Conservation (phyloP, 2,329 filamentous ascomycete genomes). For the Parastagonospora nodorum region DNA sequence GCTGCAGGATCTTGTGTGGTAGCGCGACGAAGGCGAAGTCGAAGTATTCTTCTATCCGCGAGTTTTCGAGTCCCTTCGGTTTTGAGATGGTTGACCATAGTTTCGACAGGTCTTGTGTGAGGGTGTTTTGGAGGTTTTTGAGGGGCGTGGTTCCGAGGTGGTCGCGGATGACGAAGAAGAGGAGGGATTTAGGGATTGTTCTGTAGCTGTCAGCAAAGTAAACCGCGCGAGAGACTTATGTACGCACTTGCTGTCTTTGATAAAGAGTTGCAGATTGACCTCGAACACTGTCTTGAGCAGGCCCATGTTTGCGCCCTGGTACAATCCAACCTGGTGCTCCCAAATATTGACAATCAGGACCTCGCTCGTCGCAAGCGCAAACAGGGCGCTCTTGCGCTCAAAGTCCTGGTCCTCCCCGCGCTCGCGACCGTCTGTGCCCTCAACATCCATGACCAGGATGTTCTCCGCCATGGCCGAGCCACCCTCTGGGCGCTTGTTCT, state of each 20-base stretch:
- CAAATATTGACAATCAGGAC: constrained; percentile 98
- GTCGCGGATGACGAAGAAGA: constrained; percentile 99
- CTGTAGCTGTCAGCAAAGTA: constrained; percentile 53
- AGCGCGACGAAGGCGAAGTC: constrained; percentile 96
- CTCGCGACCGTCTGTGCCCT: constrained; percentile 95
- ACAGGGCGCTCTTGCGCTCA: constrained; percentile 96
- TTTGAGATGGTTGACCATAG: constrained; percentile 95
- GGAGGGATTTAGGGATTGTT: constrained; percentile 83
- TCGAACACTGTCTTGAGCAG: constrained; percentile 98
- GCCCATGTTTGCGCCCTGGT: constrained; percentile 99
- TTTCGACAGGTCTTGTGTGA: constrained; percentile 86
- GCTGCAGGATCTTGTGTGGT: constrained; percentile 95
- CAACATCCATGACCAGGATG: constrained; percentile 98
- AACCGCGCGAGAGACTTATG: not conserved
- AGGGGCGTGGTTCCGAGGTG: constrained; percentile 92
- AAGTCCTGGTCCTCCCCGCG: constrained; percentile 98
- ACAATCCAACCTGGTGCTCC: constrained; percentile 98
- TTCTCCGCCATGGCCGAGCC: constrained; percentile 83
- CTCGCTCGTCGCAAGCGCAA: constrained; percentile 95
- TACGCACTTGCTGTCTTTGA: constrained; percentile 88
- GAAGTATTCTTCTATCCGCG: constrained; percentile 94
- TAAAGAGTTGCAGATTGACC: constrained; percentile 94
- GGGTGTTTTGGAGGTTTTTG: constrained; percentile 83
- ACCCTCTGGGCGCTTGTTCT: constrained; percentile 73
- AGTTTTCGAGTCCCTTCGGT: constrained; percentile 83